Evolutionary conservation across 73 alveolate genomes (phyloP).

Genomic region (Paraurostyla sp.): DNA sequence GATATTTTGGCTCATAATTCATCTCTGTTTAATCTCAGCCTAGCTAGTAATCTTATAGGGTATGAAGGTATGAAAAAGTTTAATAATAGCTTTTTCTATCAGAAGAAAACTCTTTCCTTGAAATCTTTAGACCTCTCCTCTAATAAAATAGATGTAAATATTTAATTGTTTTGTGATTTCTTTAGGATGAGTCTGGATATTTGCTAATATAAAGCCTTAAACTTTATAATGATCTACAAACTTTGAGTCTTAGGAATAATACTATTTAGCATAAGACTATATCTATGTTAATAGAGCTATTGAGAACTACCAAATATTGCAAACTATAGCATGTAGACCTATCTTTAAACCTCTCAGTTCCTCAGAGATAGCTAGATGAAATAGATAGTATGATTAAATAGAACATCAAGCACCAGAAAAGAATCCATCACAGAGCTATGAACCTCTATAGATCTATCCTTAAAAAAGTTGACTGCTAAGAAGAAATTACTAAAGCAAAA

Average conservation of each 20-base stretch:
- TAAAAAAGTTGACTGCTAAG: constrained; percentile 19
- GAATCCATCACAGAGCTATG: constrained; percentile 23
- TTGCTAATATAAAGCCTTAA: neutral
- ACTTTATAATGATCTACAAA: neutral
- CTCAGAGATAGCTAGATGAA: constrained; percentile 14
- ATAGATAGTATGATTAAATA: neutral
- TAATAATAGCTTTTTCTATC: neutral
- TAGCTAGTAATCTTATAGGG: neutral
- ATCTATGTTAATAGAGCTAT: neutral
- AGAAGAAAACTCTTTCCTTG: neutral
- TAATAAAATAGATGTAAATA: constrained; percentile 20
- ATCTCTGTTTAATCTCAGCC: neutral
- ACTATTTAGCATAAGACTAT: neutral
- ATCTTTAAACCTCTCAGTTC: neutral
- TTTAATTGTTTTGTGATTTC: neutral
- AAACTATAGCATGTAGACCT: neutral
- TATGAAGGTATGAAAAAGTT: constrained; percentile 10
- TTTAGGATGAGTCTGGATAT: constrained; percentile 31
- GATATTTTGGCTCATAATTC: constrained; percentile 26
- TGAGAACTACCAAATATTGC: constrained; percentile 4
- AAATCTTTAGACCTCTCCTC: neutral
- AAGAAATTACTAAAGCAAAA: neutral
- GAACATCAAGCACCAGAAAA: neutral
- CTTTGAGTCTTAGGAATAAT: neutral
- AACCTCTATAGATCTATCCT: neutral